phyloP scores from a whole-genome alignment of 2,329 filamentous ascomycete genomes.

The Pseudopithomyces chartarum region DNA sequence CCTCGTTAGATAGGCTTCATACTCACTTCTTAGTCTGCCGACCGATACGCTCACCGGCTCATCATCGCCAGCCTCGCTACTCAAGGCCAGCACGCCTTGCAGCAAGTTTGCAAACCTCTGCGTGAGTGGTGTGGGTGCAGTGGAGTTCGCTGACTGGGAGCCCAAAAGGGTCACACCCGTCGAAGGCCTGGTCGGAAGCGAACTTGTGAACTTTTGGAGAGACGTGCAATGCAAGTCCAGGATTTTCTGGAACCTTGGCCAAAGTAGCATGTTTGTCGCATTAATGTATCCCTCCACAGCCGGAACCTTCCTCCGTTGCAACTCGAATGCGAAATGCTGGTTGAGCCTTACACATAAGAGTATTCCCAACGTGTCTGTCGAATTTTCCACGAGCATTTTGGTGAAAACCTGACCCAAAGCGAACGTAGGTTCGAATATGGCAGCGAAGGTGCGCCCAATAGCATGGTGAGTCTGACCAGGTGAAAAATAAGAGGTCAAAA shows the following conservation, averaged over 20 bases:
- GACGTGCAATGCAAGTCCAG: conserved; percentile 94
- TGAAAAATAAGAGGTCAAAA: conserved; percentile 87
- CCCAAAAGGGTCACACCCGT: conserved; percentile 40
- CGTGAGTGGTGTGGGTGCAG: conserved; percentile 87
- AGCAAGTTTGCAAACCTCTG: conserved; percentile 95
- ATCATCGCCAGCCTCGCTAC: conserved; percentile 89
- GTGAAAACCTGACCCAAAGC: conserved; percentile 79
- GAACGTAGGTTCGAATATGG: conserved; percentile 90
- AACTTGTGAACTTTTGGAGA: conserved; percentile 64
- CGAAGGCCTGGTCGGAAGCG: conserved; percentile 44
- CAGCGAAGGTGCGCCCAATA: conserved; percentile 81
- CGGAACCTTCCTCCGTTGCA: conserved; percentile 89
- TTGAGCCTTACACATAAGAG: conserved; percentile 92
- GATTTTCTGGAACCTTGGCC: conserved; percentile 91
- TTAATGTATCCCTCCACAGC: conserved; percentile 92
- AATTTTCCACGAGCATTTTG: conserved; percentile 74
- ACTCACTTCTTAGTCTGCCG: conserved; percentile 75
- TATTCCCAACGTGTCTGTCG: conserved; percentile 83
- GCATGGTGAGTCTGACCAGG: conserved; percentile 74
- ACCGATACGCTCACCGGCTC: conserved; percentile 88
- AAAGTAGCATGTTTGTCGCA: conserved; percentile 91
- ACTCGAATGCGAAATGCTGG: conserved; percentile 90
- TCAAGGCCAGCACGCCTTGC: conserved; percentile 81
- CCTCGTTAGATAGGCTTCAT: conserved; percentile 80
- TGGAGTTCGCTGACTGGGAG: conserved; percentile 61